Percentiles rank a stretch among this genome's conserved stretches.
Conservation (phyloP, 768 basidiomycete genomes). For the Tulasnella sp. region DNA sequence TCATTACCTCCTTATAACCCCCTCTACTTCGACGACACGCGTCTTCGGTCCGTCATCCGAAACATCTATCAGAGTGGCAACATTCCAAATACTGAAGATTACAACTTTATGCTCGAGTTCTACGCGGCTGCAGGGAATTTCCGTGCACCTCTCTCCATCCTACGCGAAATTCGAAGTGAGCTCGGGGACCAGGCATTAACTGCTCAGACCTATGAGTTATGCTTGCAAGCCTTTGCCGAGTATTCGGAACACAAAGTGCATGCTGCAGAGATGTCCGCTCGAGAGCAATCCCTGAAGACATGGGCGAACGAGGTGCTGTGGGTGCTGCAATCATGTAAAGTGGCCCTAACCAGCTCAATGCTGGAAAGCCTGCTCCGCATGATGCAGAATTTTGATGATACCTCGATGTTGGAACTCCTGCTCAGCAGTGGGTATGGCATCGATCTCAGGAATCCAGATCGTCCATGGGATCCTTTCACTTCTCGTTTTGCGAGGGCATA, state of each 20-base stretch:
- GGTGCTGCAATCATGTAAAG: slow-evolving; percentile 39
- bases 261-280: no score
- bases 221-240: slow-evolving; percentile 61
- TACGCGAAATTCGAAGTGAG: slow-evolving; percentile 38
- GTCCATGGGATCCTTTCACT: slow-evolving; percentile 33
- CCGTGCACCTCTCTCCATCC: slow-evolving; percentile 44
- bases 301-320: slow-evolving; percentile 37
- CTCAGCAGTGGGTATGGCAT: slow-evolving; percentile 62
- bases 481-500: slow-evolving; percentile 18
- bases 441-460: slow-evolving; percentile 63
- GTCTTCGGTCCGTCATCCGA: slow-evolving; percentile 52
- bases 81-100: slow-evolving; percentile 44
- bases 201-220: slow-evolving; percentile 45
- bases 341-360: slow-evolving; percentile 44
- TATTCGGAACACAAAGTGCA: no score
- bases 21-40: slow-evolving; percentile 50
- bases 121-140: slow-evolving; percentile 67
- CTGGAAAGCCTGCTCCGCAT: slow-evolving; percentile 58
- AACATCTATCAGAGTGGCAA: slow-evolving; percentile 49
- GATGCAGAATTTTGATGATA: slow-evolving; percentile 38
- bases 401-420: slow-evolving; percentile 45
- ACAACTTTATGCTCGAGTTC: slow-evolving; percentile 59
- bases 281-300: no score
- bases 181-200: slow-evolving; percentile 35
- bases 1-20: slow-evolving; percentile 28